These are phyloP conservation scores for Hypomontagnella monticulosa DNA, from an alignment of 495 filamentous ascomycete species.

Conservation along the genomic window DNA sequence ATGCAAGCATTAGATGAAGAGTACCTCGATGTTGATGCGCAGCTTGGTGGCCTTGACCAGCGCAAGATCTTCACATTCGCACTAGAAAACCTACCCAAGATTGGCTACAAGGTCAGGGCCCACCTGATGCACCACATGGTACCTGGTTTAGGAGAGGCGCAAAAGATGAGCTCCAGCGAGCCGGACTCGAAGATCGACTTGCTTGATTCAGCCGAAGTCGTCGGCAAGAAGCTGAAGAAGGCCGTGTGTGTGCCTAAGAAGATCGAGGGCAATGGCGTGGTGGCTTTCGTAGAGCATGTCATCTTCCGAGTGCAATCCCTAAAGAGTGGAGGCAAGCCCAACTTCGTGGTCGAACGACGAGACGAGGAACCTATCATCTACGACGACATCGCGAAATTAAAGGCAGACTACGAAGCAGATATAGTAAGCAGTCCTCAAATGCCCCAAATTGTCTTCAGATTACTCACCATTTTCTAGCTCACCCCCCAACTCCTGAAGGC, in stretches of 20 bases:
- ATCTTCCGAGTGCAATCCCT: constrained; percentile 73
- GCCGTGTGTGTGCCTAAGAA: constrained; percentile 77
- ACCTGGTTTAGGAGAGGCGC: constrained; percentile 77
- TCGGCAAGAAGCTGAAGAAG: constrained; percentile 84
- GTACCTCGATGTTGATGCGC: constrained; percentile 83
- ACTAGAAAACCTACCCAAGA: constrained; percentile 74
- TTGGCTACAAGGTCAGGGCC: constrained; percentile 76
- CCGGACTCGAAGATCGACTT: constrained; percentile 90
- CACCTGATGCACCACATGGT: constrained; percentile 95
- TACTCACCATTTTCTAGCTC: constrained; percentile 62
- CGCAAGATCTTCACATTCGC: constrained; percentile 88
- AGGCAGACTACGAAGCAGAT: constrained; percentile 82
- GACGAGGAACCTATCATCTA: constrained; percentile 82
- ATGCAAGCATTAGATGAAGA: constrained; percentile 94
- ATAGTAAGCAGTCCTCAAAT: constrained; percentile 65
- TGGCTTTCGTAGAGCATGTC: constrained; percentile 85
- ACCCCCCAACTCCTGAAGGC: constrained; percentile 86
- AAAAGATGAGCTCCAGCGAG: constrained; percentile 72
- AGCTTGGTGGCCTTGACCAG: constrained; percentile 86
- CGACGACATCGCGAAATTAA: constrained; percentile 72
- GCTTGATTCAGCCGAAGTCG: constrained; percentile 75
- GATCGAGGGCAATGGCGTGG: constrained; percentile 84
- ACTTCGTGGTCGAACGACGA: constrained; percentile 65
- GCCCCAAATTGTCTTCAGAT: neutral
- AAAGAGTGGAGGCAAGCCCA: constrained; percentile 56